These are phyloP conservation scores for Salix arbutifolia DNA, from an alignment of 345 rosid species.

Conservation along the genomic window DNA sequence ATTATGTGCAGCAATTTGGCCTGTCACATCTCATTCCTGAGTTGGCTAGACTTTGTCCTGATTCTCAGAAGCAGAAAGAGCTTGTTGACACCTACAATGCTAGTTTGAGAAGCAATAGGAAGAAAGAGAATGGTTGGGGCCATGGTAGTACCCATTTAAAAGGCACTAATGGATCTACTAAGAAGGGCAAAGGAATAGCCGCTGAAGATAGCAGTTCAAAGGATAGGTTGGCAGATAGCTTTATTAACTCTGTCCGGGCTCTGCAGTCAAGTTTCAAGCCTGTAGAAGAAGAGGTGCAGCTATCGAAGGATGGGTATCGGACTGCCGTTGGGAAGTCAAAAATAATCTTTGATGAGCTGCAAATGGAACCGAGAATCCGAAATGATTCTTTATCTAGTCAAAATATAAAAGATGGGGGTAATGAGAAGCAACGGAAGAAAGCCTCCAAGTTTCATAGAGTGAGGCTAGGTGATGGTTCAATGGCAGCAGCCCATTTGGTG, in stretches of 20 bases:
- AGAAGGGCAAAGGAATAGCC: constrained; percentile 40
- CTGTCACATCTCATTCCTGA: constrained; percentile 72
- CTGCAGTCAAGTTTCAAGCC: constrained; percentile 48
- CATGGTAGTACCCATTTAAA: constrained; percentile 13
- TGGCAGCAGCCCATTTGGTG: constrained; percentile 58
- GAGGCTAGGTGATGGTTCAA: constrained; percentile 75
- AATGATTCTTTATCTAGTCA: constrained; percentile 17
- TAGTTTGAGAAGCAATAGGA: constrained; percentile 30
- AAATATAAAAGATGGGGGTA: constrained; percentile 27
- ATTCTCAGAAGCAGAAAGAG: constrained; percentile 74
- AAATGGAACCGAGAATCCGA: constrained; percentile 19
- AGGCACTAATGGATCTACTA: constrained; percentile 24
- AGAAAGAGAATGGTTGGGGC: constrained; percentile 29
- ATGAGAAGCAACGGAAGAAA: constrained; percentile 65
- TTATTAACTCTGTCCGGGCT: constrained; percentile 51
- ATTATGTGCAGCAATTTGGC: constrained; percentile 59
- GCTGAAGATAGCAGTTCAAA: constrained; percentile 31
- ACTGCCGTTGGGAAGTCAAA: constrained; percentile 46
- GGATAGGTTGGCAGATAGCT: constrained; percentile 53
- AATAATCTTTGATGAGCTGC: constrained; percentile 28
- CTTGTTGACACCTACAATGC: constrained; percentile 62
- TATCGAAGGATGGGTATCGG: constrained; percentile 62
- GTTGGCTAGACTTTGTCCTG: constrained; percentile 84
- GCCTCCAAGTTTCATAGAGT: constrained; percentile 68
- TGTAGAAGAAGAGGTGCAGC: constrained; percentile 45